Evolutionary conservation across 192 early-diverging fungal species (phyloP).

Genomic region (Linnemannia schmuckeri): DNA sequence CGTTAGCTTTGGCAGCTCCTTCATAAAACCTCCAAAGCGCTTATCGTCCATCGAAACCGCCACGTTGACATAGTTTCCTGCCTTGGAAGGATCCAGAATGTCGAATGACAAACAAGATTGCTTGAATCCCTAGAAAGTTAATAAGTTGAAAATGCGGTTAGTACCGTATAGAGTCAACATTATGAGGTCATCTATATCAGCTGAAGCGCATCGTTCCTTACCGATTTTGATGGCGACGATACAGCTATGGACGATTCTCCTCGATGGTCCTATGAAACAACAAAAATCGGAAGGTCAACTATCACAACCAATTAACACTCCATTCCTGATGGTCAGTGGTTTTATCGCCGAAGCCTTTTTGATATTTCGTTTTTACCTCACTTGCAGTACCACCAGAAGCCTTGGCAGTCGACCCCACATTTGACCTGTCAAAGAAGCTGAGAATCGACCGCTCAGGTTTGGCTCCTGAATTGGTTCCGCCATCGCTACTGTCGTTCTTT

Average conservation of each 20-base stretch:
- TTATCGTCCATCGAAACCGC: conserved; percentile 28
- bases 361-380: background rate
- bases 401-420: background rate
- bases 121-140: conserved; percentile 25
- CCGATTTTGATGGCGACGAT: background rate
- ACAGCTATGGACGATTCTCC: background rate
- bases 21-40: conserved; percentile 28
- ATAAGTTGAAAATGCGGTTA: background rate
- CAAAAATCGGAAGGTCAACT: background rate
- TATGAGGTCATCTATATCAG: background rate
- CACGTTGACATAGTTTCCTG: conserved; percentile 32
- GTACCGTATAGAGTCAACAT: background rate
- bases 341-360: background rate
- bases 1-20: conserved; percentile 37
- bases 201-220: background rate
- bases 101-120: conserved; percentile 51
- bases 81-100: conserved; percentile 32
- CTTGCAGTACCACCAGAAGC: background rate
- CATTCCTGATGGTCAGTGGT: background rate
- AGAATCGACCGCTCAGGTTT: conserved; percentile 43
- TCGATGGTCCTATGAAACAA: background rate
- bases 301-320: background rate
- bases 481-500: background rate
- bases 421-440: conserved; percentile 44
- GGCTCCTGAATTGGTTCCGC: background rate